Conservation (phyloP, 2,329 filamentous ascomycete species). For the Metarhizium anisopliae region DNA sequence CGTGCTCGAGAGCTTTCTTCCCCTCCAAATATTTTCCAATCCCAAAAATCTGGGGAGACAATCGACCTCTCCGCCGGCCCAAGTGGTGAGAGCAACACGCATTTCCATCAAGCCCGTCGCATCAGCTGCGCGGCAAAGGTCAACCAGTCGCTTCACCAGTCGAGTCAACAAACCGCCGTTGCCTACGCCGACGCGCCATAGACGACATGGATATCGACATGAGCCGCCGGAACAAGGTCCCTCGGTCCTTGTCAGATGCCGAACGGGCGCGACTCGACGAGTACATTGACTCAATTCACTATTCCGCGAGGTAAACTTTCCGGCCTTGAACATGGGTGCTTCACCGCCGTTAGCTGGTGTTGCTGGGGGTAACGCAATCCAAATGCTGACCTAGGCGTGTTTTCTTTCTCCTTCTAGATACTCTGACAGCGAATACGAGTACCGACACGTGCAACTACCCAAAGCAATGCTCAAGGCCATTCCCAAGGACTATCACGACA, state of each 20-base stretch:
- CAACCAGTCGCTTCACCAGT: neutral
- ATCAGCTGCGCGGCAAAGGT: constrained; percentile 1
- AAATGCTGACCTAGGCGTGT: neutral
- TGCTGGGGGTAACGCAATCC: neutral
- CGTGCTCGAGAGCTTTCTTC: constrained; percentile 3
- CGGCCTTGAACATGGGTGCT: neutral
- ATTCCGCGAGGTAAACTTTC: constrained; percentile 66
- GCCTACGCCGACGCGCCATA: constrained; percentile 1
- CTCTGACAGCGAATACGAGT: constrained; percentile 86
- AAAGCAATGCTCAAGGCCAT: constrained; percentile 98
- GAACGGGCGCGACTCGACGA: constrained; percentile 83
- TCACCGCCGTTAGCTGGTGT: neutral
- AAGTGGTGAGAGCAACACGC: neutral
- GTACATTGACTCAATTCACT: constrained; percentile 89
- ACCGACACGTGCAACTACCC: constrained; percentile 93
- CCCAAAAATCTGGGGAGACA: neutral
- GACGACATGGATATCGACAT: constrained; percentile 56
- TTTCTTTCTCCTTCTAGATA: constrained; percentile 51
- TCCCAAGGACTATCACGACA: constrained; percentile 88
- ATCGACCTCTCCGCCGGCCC: neutral
- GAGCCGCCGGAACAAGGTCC: constrained; percentile 76
- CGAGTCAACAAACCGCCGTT: constrained; percentile 7
- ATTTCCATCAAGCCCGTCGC: neutral
- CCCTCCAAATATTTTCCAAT: neutral
- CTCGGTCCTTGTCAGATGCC: constrained; percentile 67